A percentile compares a stretch with the other conserved stretches of the same genome.
Conservation (phyloP, 495 filamentous ascomycete species). For the Xylaria bambusicola region DNA sequence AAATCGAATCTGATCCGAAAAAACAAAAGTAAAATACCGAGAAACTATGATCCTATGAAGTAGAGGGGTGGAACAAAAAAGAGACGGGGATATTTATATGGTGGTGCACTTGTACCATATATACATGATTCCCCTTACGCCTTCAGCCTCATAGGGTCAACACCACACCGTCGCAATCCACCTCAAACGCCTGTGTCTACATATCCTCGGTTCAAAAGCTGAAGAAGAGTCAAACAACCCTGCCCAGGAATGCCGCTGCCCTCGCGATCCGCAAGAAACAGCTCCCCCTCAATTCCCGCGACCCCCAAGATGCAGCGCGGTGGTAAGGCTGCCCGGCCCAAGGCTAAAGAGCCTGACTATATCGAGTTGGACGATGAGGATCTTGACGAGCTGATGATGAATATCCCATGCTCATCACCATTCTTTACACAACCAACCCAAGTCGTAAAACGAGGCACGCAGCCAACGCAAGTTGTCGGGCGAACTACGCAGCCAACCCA, state of each 20-base stretch:
- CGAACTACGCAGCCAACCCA: conserved; percentile 42
- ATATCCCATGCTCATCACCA: conserved; percentile 39
- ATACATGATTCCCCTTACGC: too few relatives aligned
- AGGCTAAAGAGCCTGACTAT: conserved; percentile 16
- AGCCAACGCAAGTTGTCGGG: conserved; percentile 30
- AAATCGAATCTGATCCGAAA: too few relatives aligned
- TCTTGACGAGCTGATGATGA: conserved; percentile 32
- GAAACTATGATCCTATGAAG: too few relatives aligned
- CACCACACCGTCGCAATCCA: too few relatives aligned
- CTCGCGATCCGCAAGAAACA: conserved; percentile 16
- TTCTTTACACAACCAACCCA: conserved; percentile 47
- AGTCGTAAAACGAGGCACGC: conserved; percentile 29
- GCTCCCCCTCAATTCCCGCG: conserved; percentile 20
- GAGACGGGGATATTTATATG: too few relatives aligned
- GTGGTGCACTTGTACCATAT: too few relatives aligned
- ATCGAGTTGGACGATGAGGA: conserved; percentile 35
- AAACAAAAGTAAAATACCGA: too few relatives aligned
- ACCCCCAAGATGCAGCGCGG: conserved; percentile 22
- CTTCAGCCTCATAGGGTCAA: too few relatives aligned
- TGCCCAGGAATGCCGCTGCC: conserved; percentile 20
- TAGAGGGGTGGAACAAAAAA: too few relatives aligned
- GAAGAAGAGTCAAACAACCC: too few relatives aligned
- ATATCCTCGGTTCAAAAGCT: too few relatives aligned
- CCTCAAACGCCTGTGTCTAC: too few relatives aligned
- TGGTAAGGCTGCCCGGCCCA: conserved; percentile 13